Evolutionary conservation across 176 grass and related monocot genomes (phyloP), one percentile per base, ranked within the genome.

Genomic region (Carex scoparia): DNA sequence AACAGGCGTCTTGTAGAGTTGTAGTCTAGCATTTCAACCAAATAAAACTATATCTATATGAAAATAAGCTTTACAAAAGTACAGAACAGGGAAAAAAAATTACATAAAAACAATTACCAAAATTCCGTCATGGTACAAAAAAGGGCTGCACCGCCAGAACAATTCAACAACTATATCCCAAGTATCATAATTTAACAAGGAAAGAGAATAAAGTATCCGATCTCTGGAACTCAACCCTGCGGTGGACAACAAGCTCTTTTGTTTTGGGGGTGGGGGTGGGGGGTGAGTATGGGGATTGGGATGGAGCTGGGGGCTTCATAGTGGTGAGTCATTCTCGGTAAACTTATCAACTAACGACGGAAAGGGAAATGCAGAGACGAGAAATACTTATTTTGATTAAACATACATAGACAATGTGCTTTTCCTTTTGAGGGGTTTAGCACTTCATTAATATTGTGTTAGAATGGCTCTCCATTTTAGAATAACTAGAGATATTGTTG

Each of bases 391-490:
- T 80, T 30, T 58, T n/a, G 7, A 58, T 80, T 54, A 7, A 30
- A 79, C 54, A n/a, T 42, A 42, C 15, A 59, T 59, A 58, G 46
- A 58, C 9, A 16, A 59, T 58, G 40, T 3, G 15, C 76, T 13
- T 58, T 46, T 28, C 18, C 15, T 80, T 56, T 79, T 56, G 9
- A 58, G 48, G 49, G 14, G 30, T 42, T 75, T 75, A 42, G 9
- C 69, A 75, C 32, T 75, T 75, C 69, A 46, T 75, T 44, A 75
- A 30, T 75, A 75, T 2, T 9, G 10, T 1, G 3, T 75, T 44
- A 16, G 31, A 75, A 42, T 75, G 69, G 14, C 3, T 74, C 32
- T 74, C 69, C 69, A 74, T 74, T 74, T 74, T 75, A 75, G 18
- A 75, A 15, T 27, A 75, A 75, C 31, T 75, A 30, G 69, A 75